A percentile compares a stretch with the other conserved stretches of the same genome.
Evolutionary conservation across 192 early-diverging fungal genomes (phyloP).

Genomic region (Coemansia sp.): DNA sequence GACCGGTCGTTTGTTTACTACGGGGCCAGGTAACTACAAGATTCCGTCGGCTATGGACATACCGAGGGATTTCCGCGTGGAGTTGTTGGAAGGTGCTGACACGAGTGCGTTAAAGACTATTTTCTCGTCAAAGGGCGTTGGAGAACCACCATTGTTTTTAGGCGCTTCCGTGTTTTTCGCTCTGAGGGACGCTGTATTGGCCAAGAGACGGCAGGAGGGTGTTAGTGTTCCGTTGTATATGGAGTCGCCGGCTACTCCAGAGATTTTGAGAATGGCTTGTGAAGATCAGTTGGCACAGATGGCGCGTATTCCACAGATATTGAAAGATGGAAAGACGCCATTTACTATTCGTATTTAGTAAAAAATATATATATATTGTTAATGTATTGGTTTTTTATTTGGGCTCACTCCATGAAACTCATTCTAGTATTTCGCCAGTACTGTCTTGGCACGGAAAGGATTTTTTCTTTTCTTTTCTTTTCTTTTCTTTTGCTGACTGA

Average conservation of each 20-base stretch:
- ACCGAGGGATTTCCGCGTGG: slow-evolving; percentile 78
- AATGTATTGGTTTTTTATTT: no score
- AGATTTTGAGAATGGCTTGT: slow-evolving; percentile 73
- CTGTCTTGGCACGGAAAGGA: no score
- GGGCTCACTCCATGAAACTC: no score
- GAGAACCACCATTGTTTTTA: slow-evolving; percentile 86
- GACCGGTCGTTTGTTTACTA: slow-evolving; percentile 74
- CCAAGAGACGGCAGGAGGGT: slow-evolving; percentile 58
- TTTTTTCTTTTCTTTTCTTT: no score
- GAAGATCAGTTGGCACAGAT: slow-evolving; percentile 63
- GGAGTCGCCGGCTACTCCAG: slow-evolving; percentile 77
- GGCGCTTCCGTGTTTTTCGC: slow-evolving; percentile 79
- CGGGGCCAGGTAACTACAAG: slow-evolving; percentile 88
- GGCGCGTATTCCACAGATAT: slow-evolving; percentile 24
- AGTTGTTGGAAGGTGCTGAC: slow-evolving; percentile 60
- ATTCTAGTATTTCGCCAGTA: no score
- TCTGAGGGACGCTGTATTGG: slow-evolving; percentile 75
- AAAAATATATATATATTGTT: background rate
- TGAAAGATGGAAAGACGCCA: slow-evolving; percentile 34
- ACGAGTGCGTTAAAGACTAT: slow-evolving; percentile 70
- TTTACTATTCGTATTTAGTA: slow-evolving; percentile 42
- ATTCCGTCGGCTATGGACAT: slow-evolving; percentile 84
- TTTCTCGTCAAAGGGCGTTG: slow-evolving; percentile 82
- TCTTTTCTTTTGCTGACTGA: no score
- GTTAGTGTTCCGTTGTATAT: slow-evolving; percentile 61